These are phyloP conservation scores for Eucalyptus microcorys DNA, from an alignment of 345 rosid genomes.

Conservation along the genomic window DNA sequence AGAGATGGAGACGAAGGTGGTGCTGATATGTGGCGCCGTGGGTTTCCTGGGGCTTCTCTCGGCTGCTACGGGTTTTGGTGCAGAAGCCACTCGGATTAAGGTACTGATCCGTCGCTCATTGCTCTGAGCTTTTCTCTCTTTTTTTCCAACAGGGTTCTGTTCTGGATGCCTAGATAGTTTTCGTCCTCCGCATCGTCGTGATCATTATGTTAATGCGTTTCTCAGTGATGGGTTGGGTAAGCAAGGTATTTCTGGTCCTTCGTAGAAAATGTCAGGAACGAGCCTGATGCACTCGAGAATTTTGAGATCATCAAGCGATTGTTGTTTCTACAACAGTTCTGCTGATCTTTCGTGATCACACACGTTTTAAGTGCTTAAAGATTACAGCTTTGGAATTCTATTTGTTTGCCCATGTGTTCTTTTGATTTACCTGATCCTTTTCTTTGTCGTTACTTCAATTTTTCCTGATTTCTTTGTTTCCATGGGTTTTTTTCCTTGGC, in stretches of 20 bases:
- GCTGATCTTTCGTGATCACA: background rate
- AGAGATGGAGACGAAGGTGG: slow-evolving; percentile 52
- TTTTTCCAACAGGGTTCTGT: background rate
- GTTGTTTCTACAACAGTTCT: background rate
- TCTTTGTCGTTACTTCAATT: background rate
- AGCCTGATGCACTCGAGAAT: background rate
- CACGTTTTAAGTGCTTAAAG: background rate
- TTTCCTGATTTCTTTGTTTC: background rate
- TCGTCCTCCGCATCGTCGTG: background rate
- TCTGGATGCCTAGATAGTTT: background rate
- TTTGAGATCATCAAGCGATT: background rate
- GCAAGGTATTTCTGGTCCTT: background rate
- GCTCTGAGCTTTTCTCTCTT: background rate
- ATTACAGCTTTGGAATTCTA: background rate
- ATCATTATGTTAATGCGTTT: background rate
- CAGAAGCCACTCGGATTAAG: slow-evolving; percentile 87
- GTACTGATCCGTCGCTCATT: slow-evolving; percentile 4
- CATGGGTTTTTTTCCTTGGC: background rate
- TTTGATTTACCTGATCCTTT: background rate
- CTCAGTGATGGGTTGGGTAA: background rate
- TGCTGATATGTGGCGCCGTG: slow-evolving; percentile 37
- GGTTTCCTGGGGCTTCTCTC: slow-evolving; percentile 60
- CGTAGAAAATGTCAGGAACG: background rate
- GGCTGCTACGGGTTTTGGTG: slow-evolving; percentile 80
- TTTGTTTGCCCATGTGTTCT: background rate